Evolutionary conservation across 371 early-diverging fungal genomes (phyloP).

Genomic region (Saksenaea oblongispora): DNA sequence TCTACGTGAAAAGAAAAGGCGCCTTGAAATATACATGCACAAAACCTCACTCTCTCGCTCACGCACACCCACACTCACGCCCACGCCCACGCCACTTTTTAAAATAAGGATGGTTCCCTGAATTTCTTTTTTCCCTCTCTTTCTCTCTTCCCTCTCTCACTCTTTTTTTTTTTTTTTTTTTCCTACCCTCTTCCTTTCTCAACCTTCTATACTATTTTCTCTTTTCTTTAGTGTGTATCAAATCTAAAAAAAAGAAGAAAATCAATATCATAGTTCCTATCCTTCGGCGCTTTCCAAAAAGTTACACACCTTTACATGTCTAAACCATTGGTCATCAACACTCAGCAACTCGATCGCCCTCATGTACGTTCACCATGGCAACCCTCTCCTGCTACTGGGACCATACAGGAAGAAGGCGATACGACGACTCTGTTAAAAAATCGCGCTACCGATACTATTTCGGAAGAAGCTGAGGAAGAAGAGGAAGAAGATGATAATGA

Average conservation of each 20-base stretch:
- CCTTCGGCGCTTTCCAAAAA: neutral
- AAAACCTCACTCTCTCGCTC: too few species aligned
- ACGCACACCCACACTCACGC: too few species aligned
- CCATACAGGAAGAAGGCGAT: conserved; percentile 15
- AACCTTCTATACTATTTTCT: neutral
- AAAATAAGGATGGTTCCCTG: neutral
- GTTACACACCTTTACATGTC: conserved; percentile 11
- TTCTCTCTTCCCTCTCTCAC: neutral
- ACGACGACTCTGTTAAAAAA: conserved; percentile 7
- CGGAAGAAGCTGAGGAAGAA: conserved; percentile 31
- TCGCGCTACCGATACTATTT: conserved; percentile 26
- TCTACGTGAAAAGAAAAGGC: too few species aligned
- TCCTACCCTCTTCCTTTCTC: neutral
- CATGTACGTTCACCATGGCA: conserved; percentile 18
- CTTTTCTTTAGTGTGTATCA: neutral
- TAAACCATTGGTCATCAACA: conserved; percentile 23
- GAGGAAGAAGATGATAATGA: conserved; percentile 37
- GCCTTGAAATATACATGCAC: too few species aligned
- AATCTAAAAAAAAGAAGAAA: neutral
- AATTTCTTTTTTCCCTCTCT: neutral
- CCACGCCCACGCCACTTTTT: conserved; percentile 1
- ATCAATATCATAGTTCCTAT: neutral
- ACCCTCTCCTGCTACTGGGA: conserved; percentile 17
- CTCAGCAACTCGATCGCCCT: conserved; percentile 20
- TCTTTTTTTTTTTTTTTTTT: neutral